These are phyloP conservation scores for Monocercomonoides exilis DNA, from an alignment of 78 protist species.

Conservation along the genomic window DNA sequence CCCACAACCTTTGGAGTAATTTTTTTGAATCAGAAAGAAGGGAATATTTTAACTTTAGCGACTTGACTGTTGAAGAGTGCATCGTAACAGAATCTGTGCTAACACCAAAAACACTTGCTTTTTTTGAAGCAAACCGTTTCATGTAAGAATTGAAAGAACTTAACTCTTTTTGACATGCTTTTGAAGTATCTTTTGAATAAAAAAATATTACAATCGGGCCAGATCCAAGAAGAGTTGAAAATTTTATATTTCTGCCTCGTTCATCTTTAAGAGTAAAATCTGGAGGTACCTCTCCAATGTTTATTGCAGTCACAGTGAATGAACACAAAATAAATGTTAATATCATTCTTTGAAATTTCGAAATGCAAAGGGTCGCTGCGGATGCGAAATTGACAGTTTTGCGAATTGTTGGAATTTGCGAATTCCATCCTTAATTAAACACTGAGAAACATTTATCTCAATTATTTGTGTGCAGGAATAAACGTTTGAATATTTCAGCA, in stretches of 20 bases:
- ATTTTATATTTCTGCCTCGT: not conserved
- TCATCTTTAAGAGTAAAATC: not conserved
- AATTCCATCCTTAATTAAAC: too few relatives aligned
- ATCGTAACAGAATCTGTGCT: not conserved
- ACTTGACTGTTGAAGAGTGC: not conserved
- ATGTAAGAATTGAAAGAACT: not conserved
- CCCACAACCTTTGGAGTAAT: not conserved
- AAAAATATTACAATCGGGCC: not conserved
- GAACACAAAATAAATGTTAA: too few relatives aligned
- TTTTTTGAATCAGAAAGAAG: not conserved
- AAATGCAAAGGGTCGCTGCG: too few relatives aligned
- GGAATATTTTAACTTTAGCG: not conserved
- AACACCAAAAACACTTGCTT: not conserved
- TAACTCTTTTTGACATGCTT: not conserved
- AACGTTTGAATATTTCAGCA: too few relatives aligned
- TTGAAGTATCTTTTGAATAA: not conserved
- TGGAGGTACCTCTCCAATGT: not conserved
- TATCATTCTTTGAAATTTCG: too few relatives aligned
- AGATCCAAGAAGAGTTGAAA: not conserved
- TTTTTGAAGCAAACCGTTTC: not conserved
- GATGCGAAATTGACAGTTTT: too few relatives aligned
- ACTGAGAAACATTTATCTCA: too few relatives aligned
- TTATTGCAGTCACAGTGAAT: not conserved
- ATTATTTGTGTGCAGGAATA: too few relatives aligned
- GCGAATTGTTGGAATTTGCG: too few relatives aligned